These are phyloP conservation scores for Daldinia eschscholtzii DNA, from an alignment of 2,329 filamentous ascomycete species.

Conservation along the genomic window DNA sequence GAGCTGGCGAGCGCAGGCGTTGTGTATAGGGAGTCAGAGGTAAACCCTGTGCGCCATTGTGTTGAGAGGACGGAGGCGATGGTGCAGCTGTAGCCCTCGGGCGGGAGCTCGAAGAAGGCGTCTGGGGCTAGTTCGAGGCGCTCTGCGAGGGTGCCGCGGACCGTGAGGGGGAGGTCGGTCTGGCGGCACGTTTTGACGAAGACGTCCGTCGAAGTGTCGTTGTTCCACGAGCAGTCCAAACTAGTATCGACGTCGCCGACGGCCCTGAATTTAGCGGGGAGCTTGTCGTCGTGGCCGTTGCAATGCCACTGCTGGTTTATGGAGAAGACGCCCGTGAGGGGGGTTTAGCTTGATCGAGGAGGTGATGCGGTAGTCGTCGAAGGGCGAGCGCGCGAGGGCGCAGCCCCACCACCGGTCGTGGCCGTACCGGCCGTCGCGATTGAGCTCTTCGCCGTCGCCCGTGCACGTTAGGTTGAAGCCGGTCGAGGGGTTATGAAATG, in stretches of 20 bases:
- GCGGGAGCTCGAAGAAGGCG: slow-evolving; percentile 34
- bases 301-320: slow-evolving; percentile 40
- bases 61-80: slow-evolving; percentile 39
- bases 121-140: slow-evolving; percentile 25
- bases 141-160: slow-evolving; percentile 24
- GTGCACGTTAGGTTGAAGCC: slow-evolving; percentile 34
- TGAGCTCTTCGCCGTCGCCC: slow-evolving; percentile 38
- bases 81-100: slow-evolving; percentile 38
- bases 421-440: slow-evolving; percentile 33
- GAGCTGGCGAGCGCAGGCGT: slow-evolving; percentile 8
- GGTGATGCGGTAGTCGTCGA: slow-evolving; percentile 23
- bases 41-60: slow-evolving; percentile 23
- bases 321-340: slow-evolving; percentile 27
- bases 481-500: slow-evolving; percentile 33
- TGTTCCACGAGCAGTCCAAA: slow-evolving; percentile 36
- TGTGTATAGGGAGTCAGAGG: slow-evolving; percentile 21
- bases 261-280: slow-evolving; percentile 31
- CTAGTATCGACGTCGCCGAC: slow-evolving; percentile 20
- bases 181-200: slow-evolving; percentile 30
- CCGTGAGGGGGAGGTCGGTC: slow-evolving; percentile 16
- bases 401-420: slow-evolving; percentile 37
- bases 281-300: slow-evolving; percentile 30
- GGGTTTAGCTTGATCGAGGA: slow-evolving; percentile 36
- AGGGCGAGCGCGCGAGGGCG: slow-evolving; percentile 12
- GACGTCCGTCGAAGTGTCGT: slow-evolving; percentile 28